Base-by-base conservation (phyloP, 1,284 basidiomycete genomes). In the Ustilago crameri region DNA sequence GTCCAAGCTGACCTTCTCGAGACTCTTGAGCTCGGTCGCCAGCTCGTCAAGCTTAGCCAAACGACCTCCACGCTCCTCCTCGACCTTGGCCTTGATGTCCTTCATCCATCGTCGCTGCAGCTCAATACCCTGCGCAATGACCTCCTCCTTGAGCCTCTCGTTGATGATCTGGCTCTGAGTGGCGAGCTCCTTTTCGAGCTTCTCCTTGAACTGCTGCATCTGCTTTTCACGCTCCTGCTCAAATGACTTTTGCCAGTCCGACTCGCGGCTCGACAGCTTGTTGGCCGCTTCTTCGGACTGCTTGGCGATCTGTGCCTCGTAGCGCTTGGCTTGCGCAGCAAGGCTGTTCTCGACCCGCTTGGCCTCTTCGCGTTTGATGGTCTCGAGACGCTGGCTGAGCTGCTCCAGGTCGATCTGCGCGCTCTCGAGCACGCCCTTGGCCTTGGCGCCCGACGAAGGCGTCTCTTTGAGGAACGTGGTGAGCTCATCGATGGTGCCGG, bases 21-120 rank as follows among this genome's bases (percentile, higher is more conserved):
- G 89, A 67, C 91, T 90, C 85, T 95, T 95, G 68, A 98, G 87
- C 61, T 92, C 91, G 1, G 91, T 90, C 15, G 93, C 91, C 54
- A 99, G 90, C 82, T 95, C 91, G 82, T 96, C 93, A 40, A 99
- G 89, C 85, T 94, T 96, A 64, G 93, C 92, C 10, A 98, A 88
- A 64, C 95, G 91, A 18, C 95, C 95, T 23, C 93, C 94, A 46
- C 96, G 93, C 85, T 98, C 96, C 81, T 93, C 89, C 85, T 99
- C 95, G 59, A 98, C 95, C 76, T 91, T 91, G 67, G 93, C 88
- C 86, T 97, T 96, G 87, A 98, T 91, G 56, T 97, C 93, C 44
- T 92, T 90, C 60, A 98, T 92, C 95, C 95, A 98, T 68, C 93
- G 88, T 51, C 94, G 90, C 84, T 98, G 95, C 44, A 98, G 89